Evolutionary conservation across 2,329 filamentous ascomycete genomes (phyloP).

Genomic region (Pseudogymnoascus sp.): DNA sequence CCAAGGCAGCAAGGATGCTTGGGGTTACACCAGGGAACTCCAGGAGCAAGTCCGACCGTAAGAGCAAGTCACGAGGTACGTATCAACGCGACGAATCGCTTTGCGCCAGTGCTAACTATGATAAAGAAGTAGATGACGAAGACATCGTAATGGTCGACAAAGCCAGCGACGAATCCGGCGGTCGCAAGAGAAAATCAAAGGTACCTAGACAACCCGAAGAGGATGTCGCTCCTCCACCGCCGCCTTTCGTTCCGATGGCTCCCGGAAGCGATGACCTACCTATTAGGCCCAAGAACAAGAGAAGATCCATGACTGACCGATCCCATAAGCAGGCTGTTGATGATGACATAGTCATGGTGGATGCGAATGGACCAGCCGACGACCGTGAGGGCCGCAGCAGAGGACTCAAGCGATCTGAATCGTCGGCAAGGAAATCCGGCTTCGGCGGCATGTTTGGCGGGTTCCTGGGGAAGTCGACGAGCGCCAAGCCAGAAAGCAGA

Average conservation of each 20-base stretch:
- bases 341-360: conserved; percentile 54
- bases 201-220: conserved; percentile 29
- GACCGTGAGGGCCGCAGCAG: conserved; percentile 13
- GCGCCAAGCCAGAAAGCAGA: conserved; percentile 37
- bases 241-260: conserved; percentile 28
- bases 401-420: conserved; percentile 51
- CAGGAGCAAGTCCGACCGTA: conserved; percentile 39
- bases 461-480: conserved; percentile 40
- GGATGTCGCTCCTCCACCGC: conserved; percentile 15
- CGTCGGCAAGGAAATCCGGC: conserved; percentile 54
- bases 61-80: conserved; percentile 39
- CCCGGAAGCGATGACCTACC: conserved; percentile 24
- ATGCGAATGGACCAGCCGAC: conserved; percentile 41
- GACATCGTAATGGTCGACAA: conserved; percentile 44
- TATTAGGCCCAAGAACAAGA: conserved; percentile 20
- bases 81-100: conserved; percentile 5
- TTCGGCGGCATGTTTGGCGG: conserved; percentile 57
- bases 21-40: conserved; percentile 45
- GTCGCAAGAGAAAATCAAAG: conserved; percentile 35
- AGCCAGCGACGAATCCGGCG: conserved; percentile 28
- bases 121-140: conserved; percentile 37
- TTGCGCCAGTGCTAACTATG: not conserved
- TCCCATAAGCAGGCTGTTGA: conserved; percentile 58
- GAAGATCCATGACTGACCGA: conserved; percentile 32
- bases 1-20: conserved; percentile 75